Percentiles rank a stretch among this genome's conserved stretches.
Evolutionary conservation across 73 alveolate species (phyloP).

Genomic region (Paramecium sexaurelia): DNA sequence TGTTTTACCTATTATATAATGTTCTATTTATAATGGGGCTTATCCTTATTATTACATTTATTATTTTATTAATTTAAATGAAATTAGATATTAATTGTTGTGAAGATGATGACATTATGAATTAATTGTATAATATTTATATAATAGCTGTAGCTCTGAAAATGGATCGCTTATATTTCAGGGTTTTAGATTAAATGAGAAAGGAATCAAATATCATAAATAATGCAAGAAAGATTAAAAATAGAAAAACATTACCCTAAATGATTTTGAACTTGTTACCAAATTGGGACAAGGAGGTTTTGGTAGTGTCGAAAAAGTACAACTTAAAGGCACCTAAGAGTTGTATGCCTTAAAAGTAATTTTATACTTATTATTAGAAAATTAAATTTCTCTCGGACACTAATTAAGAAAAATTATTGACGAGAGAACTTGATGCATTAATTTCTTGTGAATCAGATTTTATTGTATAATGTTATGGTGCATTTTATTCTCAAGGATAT

Average conservation of each 20-base stretch:
- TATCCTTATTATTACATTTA: slow-evolving; percentile 26
- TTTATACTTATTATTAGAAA: slow-evolving; percentile 64
- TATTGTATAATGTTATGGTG: slow-evolving; percentile 90
- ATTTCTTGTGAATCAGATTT: slow-evolving; percentile 85
- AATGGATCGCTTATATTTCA: background rate
- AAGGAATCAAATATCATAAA: slow-evolving; percentile 46
- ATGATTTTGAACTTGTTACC: slow-evolving; percentile 55
- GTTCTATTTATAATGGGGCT: slow-evolving; percentile 71
- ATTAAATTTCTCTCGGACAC: slow-evolving; percentile 64
- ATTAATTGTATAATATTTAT: background rate
- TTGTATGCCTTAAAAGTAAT: slow-evolving; percentile 73
- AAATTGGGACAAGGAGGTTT: slow-evolving; percentile 78
- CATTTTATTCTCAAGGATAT: slow-evolving; percentile 85
- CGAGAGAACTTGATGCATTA: slow-evolving; percentile 75
- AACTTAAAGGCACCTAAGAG: slow-evolving; percentile 74
- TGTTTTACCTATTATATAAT: slow-evolving; percentile 74
- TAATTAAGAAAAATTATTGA: slow-evolving; percentile 27
- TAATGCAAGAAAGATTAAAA: background rate
- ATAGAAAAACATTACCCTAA: background rate
- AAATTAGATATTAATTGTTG: slow-evolving; percentile 14
- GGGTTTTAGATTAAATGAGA: slow-evolving; percentile 22
- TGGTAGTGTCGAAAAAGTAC: slow-evolving; percentile 72
- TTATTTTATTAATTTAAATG: background rate
- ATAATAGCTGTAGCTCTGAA: background rate
- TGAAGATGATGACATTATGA: background rate